phyloP scores from a whole-genome alignment of 1,284 basidiomycete genomes.

The Irpex rosettiformis region DNA sequence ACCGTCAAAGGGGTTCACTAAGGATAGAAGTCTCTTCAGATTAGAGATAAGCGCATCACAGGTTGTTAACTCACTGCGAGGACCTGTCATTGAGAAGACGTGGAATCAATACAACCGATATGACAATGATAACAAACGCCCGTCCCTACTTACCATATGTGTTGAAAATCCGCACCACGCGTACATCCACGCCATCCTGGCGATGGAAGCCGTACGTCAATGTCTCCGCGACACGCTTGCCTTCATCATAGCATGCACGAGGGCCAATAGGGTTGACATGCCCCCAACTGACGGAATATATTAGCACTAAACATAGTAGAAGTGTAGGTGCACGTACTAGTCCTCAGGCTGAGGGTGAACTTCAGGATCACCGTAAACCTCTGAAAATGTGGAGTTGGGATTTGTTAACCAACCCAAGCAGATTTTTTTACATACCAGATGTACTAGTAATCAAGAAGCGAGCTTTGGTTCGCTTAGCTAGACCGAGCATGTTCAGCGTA shows the following conservation, averaged over 20 bases:
- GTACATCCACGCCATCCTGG: constrained; percentile 93
- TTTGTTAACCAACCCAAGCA: constrained; percentile 7
- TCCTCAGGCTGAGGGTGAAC: constrained; percentile 96
- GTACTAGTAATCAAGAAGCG: constrained; percentile 95
- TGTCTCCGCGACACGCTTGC: constrained; percentile 93
- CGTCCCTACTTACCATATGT: constrained; percentile 56
- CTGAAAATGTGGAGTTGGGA: constrained; percentile 35
- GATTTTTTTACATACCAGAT: constrained; percentile 57
- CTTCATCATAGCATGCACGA: constrained; percentile 98
- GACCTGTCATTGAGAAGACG: constrained; percentile 29
- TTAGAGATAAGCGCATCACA: not conserved
- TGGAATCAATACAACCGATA: not conserved
- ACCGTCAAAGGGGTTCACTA: constrained; percentile 95
- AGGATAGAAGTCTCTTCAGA: constrained; percentile 17
- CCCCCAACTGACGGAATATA: constrained; percentile 68
- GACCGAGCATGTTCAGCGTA: constrained; percentile 95
- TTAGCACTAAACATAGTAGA: constrained; percentile 34
- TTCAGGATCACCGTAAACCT: constrained; percentile 96
- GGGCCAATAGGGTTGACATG: constrained; percentile 98
- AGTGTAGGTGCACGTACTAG: no score
- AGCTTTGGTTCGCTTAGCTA: constrained; percentile 97
- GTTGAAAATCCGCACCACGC: constrained; percentile 96
- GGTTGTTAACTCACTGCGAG: constrained; percentile 39
- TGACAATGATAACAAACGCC: not conserved
- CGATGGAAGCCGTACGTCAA: constrained; percentile 92